These are phyloP conservation scores for Leccinellum rugosiceps DNA, from an alignment of 768 basidiomycete genomes.

Conservation along the genomic window DNA sequence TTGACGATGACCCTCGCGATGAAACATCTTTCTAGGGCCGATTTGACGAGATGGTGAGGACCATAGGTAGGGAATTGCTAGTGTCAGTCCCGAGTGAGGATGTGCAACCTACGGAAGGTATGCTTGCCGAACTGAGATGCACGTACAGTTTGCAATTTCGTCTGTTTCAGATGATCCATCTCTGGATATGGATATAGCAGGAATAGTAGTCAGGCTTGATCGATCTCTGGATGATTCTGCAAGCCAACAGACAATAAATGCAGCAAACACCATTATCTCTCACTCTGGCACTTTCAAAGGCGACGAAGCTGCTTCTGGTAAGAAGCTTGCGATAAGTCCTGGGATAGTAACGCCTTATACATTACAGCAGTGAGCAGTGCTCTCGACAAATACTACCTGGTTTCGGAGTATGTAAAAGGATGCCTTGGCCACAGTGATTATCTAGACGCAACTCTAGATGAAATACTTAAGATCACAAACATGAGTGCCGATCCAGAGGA, in stretches of 20 bases:
- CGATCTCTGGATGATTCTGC: constrained; percentile 5
- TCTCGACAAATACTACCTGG: constrained; percentile 1
- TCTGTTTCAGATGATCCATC: neutral
- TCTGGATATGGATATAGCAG: neutral
- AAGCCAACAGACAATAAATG: neutral
- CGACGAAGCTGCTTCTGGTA: constrained; percentile 1
- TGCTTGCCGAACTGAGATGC: neutral
- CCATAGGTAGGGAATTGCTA: neutral
- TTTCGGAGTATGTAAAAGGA: no score
- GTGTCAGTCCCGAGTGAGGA: constrained; percentile 1
- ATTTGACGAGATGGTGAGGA: constrained; percentile 8
- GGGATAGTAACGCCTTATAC: no score
- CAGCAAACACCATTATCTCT: neutral
- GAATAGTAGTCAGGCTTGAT: constrained; percentile 7
- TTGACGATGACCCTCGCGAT: neutral
- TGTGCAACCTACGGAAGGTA: neutral
- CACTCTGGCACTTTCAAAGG: neutral
- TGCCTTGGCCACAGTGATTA: no score
- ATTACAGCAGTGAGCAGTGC: no score
- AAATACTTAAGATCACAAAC: neutral
- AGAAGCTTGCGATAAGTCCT: neutral
- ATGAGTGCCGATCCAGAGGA: neutral
- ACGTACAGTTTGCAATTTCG: neutral
- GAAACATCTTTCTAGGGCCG: neutral
- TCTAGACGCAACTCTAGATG: no score